Conservation (phyloP, 495 filamentous ascomycete genomes). For the Astrocystis sublimbata region DNA sequence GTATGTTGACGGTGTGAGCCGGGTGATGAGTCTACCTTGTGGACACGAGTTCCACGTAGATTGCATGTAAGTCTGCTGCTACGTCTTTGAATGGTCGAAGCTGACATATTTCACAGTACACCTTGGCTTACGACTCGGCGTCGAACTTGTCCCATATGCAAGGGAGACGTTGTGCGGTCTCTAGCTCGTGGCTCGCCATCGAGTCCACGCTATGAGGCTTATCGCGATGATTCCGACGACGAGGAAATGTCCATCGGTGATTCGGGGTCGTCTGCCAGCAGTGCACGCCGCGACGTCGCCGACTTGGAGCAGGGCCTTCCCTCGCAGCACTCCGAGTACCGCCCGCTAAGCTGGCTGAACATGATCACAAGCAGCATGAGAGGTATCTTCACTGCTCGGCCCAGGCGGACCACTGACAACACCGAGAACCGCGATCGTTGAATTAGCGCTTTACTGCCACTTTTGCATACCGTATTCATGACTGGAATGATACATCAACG, state of each 20-base stretch:
- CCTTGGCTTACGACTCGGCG: constrained; percentile 97
- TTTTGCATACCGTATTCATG: constrained; percentile 18
- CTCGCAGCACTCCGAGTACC: constrained; percentile 15
- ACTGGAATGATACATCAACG: constrained; percentile 14
- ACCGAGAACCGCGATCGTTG: constrained; percentile 15
- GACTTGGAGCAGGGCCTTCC: constrained; percentile 35
- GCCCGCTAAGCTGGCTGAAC: constrained; percentile 27
- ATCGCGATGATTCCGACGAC: constrained; percentile 53
- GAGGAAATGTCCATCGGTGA: constrained; percentile 29
- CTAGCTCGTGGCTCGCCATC: constrained; percentile 51
- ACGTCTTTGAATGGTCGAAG: neutral
- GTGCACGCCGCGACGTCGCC: constrained; percentile 19
- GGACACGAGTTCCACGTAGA: constrained; percentile 97
- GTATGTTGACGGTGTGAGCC: constrained; percentile 90
- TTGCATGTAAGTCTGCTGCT: constrained; percentile 81
- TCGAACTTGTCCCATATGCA: constrained; percentile 96
- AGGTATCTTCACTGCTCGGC: constrained; percentile 14
- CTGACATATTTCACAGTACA: constrained; percentile 61
- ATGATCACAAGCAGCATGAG: constrained; percentile 26
- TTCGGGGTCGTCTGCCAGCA: constrained; percentile 24
- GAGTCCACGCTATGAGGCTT: constrained; percentile 48
- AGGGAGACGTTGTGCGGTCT: constrained; percentile 83
- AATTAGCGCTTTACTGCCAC: neutral
- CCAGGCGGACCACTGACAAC: constrained; percentile 6
- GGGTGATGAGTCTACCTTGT: constrained; percentile 97